A percentile compares a stretch with the other conserved stretches of the same genome.
Evolutionary conservation across 352 stramenopile species (phyloP).

Genomic region (Phytophthora niederhauseri): DNA sequence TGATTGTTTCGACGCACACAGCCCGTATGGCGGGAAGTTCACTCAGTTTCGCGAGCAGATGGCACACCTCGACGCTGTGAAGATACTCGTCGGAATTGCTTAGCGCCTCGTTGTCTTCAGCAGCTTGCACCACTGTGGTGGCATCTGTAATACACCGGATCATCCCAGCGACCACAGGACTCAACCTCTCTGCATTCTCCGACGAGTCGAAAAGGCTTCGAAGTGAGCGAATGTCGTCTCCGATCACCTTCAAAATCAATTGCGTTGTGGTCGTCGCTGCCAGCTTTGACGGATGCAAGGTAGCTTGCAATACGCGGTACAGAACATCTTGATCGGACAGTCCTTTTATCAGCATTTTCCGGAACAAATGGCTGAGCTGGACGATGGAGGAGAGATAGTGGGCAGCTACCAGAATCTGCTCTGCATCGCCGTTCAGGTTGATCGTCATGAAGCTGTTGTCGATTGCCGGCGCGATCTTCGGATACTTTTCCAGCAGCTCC

Average conservation of each 20-base stretch:
- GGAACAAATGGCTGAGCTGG: slow-evolving; percentile 62
- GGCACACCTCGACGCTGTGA: slow-evolving; percentile 62
- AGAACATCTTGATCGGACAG: slow-evolving; percentile 67
- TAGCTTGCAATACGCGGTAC: slow-evolving; percentile 69
- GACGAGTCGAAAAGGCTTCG: slow-evolving; percentile 52
- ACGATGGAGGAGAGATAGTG: slow-evolving; percentile 69
- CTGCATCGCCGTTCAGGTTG: slow-evolving; percentile 67
- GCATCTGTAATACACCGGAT: slow-evolving; percentile 65
- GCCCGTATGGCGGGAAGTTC: slow-evolving; percentile 51
- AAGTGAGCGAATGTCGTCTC: slow-evolving; percentile 61
- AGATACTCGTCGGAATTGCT: slow-evolving; percentile 69
- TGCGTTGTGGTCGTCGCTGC: slow-evolving; percentile 55
- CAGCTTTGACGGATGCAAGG: slow-evolving; percentile 72
- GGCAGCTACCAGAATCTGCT: slow-evolving; percentile 62
- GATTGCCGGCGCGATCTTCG: slow-evolving; percentile 53
- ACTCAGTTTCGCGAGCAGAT: slow-evolving; percentile 66
- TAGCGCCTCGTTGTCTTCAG: slow-evolving; percentile 48
- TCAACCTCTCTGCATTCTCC: slow-evolving; percentile 43
- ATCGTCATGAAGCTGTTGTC: slow-evolving; percentile 63
- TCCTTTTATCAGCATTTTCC: slow-evolving; percentile 57
- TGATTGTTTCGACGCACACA: slow-evolving; percentile 62
- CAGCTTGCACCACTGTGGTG: slow-evolving; percentile 45
- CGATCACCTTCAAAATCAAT: slow-evolving; percentile 65
- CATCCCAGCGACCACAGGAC: slow-evolving; percentile 56
- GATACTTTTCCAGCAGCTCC: slow-evolving; percentile 50